These are phyloP conservation scores for Neopestalotiopsis clavispora DNA, from an alignment of 2,329 filamentous ascomycete species.

Conservation along the genomic window DNA sequence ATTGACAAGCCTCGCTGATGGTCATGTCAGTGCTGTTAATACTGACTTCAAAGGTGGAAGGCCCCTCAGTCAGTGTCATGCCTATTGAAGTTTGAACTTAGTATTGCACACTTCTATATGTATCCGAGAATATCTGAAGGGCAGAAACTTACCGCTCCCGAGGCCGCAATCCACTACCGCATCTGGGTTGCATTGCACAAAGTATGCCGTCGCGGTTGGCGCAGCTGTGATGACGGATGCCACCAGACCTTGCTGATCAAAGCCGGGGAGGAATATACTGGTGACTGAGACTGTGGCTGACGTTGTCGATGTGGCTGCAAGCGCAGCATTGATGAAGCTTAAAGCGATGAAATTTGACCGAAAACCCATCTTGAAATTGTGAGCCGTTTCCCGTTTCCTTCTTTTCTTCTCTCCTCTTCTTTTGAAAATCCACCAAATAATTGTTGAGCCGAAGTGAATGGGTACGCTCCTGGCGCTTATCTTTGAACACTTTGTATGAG, in stretches of 20 bases:
- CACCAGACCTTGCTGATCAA: slow-evolving; percentile 5
- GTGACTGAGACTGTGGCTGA: slow-evolving; percentile 1
- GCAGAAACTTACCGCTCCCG: slow-evolving; percentile 5
- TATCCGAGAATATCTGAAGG: neutral
- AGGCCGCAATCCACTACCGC: slow-evolving; percentile 1
- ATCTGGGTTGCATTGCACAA: slow-evolving; percentile 9
- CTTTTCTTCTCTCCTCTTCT: neutral
- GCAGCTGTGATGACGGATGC: slow-evolving; percentile 16
- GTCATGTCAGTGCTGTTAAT: slow-evolving; percentile 8
- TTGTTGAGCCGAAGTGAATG: neutral
- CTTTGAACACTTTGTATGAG: neutral
- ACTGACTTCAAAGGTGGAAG: slow-evolving; percentile 11
- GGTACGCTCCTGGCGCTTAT: neutral
- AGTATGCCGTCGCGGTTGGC: slow-evolving; percentile 11
- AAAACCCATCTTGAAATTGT: neutral
- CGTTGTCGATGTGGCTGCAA: neutral
- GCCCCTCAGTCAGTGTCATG: slow-evolving; percentile 10
- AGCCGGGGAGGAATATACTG: slow-evolving; percentile 15
- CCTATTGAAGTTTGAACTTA: neutral
- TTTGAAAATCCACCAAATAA: neutral
- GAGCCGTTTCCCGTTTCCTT: neutral
- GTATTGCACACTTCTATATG: neutral
- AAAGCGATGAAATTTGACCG: neutral
- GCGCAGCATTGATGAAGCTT: neutral
- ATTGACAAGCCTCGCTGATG: slow-evolving; percentile 10